Base-by-base conservation (phyloP, 164 flowering plant genomes). In the Umbilicus rupestris region DNA sequence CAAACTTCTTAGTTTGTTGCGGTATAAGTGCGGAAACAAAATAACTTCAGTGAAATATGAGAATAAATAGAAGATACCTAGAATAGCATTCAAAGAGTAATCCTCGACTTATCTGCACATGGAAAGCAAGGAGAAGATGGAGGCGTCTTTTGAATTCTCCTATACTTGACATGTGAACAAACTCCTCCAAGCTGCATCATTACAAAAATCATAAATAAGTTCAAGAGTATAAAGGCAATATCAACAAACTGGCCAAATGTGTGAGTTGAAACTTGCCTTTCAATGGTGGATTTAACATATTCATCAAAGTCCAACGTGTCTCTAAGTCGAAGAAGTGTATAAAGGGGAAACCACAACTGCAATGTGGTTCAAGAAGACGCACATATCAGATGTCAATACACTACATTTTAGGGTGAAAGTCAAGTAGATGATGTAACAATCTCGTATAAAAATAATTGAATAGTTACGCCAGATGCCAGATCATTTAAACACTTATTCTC, bases 271-370 rank as follows among this genome's bases (percentile, higher is more conserved):
- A 68, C 87, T 67, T 84, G 75, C 97, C 92, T 88, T 62, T 78
- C 76, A 28, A 82, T 78, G 1, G 80, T 84, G 66, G 81, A 75
- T 63, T 71, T 73, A 68, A 73, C 70, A 68, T 84, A 76, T 64
- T 24, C 78, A 66, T 68, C 70, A 66, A 62, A 26, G 68, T 83
- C 83, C 62, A 73, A 69, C 68, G 81, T 58, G 68, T 73, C 73
- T n/a, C 66, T 50, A 30, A 64, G 81, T 63, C 73, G 80, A 62
- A 94, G 82, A 76, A 92, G 76, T 11, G 88, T 75, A 70, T 81
- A 85, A 44, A 94, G 74, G n/a, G 99, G 96, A 79, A 94, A 86
- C 99, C 97, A 91, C 20, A 94, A 71, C 96, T 92, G 88, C 58
- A 52, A 52, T 22, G 30, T 2, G 14, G 30, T 26, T 12, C 58